Conservation (phyloP, 2,329 filamentous ascomycete genomes). For the Madurella mycetomatis region DNA sequence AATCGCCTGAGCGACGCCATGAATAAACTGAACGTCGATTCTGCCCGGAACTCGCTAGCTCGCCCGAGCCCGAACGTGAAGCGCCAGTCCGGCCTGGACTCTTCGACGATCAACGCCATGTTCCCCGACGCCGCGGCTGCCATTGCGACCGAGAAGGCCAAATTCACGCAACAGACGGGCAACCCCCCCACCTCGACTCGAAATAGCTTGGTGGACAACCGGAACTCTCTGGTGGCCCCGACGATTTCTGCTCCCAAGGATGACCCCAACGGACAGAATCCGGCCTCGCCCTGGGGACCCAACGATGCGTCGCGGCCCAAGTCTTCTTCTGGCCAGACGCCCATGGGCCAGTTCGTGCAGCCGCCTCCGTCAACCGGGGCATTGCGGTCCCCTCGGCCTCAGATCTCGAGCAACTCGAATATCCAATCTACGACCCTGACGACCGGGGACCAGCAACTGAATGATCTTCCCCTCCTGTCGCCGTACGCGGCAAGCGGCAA, state of each 20-base stretch:
- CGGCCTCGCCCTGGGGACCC: slow-evolving; percentile 76
- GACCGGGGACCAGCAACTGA: slow-evolving; percentile 60
- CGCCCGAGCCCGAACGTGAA: slow-evolving; percentile 77
- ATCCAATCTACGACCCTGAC: slow-evolving; percentile 82
- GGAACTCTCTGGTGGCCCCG: slow-evolving; percentile 68
- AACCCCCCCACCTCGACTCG: slow-evolving; percentile 86
- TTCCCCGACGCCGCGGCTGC: slow-evolving; percentile 97
- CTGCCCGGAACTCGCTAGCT: slow-evolving; percentile 78
- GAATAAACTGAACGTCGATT: slow-evolving; percentile 87
- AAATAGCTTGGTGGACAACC: slow-evolving; percentile 79
- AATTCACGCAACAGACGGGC: slow-evolving; percentile 93
- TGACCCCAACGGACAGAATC: slow-evolving; percentile 59
- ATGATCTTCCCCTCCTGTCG: slow-evolving; percentile 80
- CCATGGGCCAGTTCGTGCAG: slow-evolving; percentile 94
- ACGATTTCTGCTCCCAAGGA: slow-evolving; percentile 69
- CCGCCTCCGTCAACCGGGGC: slow-evolving; percentile 67
- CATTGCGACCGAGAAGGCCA: slow-evolving; percentile 97
- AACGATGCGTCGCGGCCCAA: slow-evolving; percentile 61
- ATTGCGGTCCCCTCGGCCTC: slow-evolving; percentile 75
- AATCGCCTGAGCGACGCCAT: slow-evolving; percentile 94
- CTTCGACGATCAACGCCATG: slow-evolving; percentile 95
- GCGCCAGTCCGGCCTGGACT: slow-evolving; percentile 90
- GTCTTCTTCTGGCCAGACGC: slow-evolving; percentile 71
- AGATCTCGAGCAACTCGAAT: slow-evolving; percentile 61
- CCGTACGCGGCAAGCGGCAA: slow-evolving; percentile 81